Conservation (phyloP, 306 rosid species). For the Mimosa bimucronata region DNA sequence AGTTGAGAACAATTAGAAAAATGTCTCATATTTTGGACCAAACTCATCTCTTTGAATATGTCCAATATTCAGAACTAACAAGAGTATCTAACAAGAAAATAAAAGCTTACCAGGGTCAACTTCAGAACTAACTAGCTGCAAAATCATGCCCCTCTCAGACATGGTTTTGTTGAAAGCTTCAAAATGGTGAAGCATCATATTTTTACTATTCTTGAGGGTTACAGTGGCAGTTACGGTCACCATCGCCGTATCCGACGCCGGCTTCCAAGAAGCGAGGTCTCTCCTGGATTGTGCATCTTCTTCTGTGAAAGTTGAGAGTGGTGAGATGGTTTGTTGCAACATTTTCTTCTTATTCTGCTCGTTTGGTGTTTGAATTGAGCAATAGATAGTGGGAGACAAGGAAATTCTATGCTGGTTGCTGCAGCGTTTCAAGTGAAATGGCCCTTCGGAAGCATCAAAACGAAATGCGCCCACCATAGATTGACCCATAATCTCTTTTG, state of each 20-base stretch:
- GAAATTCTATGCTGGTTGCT: not conserved
- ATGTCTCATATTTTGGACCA: no score
- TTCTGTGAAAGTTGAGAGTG: not conserved
- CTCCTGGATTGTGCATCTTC: not conserved
- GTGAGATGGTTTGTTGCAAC: not conserved
- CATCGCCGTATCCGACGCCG: not conserved
- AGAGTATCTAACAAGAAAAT: no score
- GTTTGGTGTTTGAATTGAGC: not conserved
- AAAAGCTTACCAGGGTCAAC: conserved; percentile 42
- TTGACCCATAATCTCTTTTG: conserved; percentile 33
- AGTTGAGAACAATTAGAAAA: no score
- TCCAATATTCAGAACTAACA: no score
- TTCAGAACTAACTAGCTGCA: conserved; percentile 45
- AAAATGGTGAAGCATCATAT: conserved; percentile 24
- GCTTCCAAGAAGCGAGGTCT: not conserved
- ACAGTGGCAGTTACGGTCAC: conserved; percentile 20
- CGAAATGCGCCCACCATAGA: not conserved
- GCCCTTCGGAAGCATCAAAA: not conserved
- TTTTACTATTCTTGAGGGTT: conserved; percentile 15
- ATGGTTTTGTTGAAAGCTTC: not conserved
- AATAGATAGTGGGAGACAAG: no score
- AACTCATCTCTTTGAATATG: no score
- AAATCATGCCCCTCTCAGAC: conserved; percentile 16
- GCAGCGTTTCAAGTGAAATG: conserved; percentile 6
- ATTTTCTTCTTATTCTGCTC: not conserved